Evolutionary conservation across 345 rosid genomes (phyloP), one percentile per base, ranked within the genome.

Genomic region (Salix dunnii): DNA sequence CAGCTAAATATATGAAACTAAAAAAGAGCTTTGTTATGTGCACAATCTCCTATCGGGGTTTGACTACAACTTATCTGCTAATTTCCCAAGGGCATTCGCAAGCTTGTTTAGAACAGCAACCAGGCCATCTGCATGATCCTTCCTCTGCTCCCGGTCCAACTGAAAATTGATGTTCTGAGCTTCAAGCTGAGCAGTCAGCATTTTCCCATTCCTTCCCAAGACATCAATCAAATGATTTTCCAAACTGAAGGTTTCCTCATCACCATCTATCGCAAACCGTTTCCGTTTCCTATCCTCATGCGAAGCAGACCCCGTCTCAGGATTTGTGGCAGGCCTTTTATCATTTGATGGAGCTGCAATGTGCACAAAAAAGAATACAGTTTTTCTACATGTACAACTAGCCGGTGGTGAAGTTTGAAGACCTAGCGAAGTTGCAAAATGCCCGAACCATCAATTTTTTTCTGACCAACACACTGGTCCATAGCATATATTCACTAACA

Each of bases 141-240:
- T 94, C 73, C 98, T 78, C 85, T 93, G 99, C 86, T 93, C 96
- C 71, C 98, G 79, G 75, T 91, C 98, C 84, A 90, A 79, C 75
- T 81, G 89, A 33, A 83, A 86, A 74, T 88, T 85, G 80, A 58
- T 83, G 85, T 89, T 94, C 81, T 96, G 99, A 72, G 90, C 88
- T 85, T 93, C 94, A 25, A 93, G 97, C 75, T 92, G 98, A 53
- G 94, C 88, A 11, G 86, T 85, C 79, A 96, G 83, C 85, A 91
- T 85, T 80, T 87, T 88, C 23, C 97, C 92, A 61, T 92, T 96
- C 85, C 82, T 87, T 79, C 92, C 97, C 67, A 96, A 66, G 53
- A 88, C 88, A 60, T 89, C 86, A 42, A 93, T 81, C 81, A 93
- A 73, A 21, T 89, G 91, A 43, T 49, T 61, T 40, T 90, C 90